Evolutionary conservation across 257 asterid species (phyloP), one percentile per base, ranked within the genome.

Genomic region (Gentiana straminea): DNA sequence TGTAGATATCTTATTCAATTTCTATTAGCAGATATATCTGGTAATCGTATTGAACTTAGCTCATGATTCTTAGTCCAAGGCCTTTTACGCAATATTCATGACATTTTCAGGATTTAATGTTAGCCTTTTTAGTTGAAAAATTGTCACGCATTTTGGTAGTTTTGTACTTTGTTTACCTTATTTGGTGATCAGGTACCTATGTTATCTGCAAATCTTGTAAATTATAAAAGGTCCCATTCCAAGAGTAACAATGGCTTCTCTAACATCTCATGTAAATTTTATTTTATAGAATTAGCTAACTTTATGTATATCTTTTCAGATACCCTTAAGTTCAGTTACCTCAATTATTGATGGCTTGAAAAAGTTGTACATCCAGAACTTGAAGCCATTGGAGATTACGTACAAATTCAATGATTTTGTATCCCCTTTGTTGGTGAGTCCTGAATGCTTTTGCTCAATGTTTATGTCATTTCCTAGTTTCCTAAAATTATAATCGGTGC

Each of bases 281-380:
- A 3, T 41, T 7, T 41, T 41, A 41, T 41, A 10, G 9, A 41
- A 41, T 41, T 5, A 41, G 46, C 46, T 41, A 4, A 41, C 9
- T 5, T 4, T 41, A 5, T 41, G 9, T 41, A 41, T 5, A 5
- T 41, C 46, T 33, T 54, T 13, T 67, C 75, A 91, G 98, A 79
- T 86, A 52, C 63, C 98, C 67, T 68, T 83, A 71, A 63, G 71
- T 59, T 74, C 95, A 49, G 98, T 91, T 58, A 91, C 98, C 24
- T 91, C 98, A 45, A 84, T 91, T 57, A 51, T 77, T 48, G 98
- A 91, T 83, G 98, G 98, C 64, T 76, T 91, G 84, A 91, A 91
- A 74, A 91, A 75, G 81, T 56, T 91, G 75, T 91, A 87, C 66
- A 63, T 83, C 57, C 94, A 91, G 76, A 83, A 84, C 63, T 66